Base-by-base conservation (phyloP, 176 grass and related monocot genomes). In the Pontederia paniculata region DNA sequence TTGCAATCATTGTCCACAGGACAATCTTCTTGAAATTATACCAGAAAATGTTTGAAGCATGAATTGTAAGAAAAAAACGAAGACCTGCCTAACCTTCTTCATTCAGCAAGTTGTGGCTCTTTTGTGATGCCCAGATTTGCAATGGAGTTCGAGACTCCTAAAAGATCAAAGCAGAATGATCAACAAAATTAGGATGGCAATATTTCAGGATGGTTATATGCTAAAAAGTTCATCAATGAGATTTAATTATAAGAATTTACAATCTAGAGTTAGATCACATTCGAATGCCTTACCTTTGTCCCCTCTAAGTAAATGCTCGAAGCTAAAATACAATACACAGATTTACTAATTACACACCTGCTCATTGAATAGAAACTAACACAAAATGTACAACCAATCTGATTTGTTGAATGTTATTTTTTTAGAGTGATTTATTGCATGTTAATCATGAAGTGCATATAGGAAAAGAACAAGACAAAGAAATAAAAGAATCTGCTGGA, bases 41-140 rank as follows among this genome's bases (percentile, higher is more conserved):
- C 28, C 28, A 5, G 1, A 19, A 31, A 28, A 13, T 17, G 25
- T 8, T 28, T 57, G 44, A 64, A 64, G 45, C 6, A 44, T 67
- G 2, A 22, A 52, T 23, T 52, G n/a, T n/a, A 44, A 49, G 21
- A 52, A 41, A 31, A 52, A 15, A 48, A 48, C 22, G 28, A 37
- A 6, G 28, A 37, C 17, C 11, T 31, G 10, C 21, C 17, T 54
- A 44, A 91, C 93, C 86, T 84, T 95, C 89, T 73, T 83, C 77
- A 69, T 63, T 84, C 46, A 84, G 64, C 70, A 84, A 55, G 44
- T 79, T 81, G 63, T 55, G 83, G 53, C 64, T 82, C 71, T 97
- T 97, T 51, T 97, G 86, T 66, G 83, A 84, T 69, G 90, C 77
- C 84, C 83, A 71, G 57, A 97, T 97, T 60, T 91, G 93, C 28